Evolutionary conservation across 345 rosid genomes (phyloP), one percentile per base, ranked within the genome.

Genomic region (Excoecaria agallocha): DNA sequence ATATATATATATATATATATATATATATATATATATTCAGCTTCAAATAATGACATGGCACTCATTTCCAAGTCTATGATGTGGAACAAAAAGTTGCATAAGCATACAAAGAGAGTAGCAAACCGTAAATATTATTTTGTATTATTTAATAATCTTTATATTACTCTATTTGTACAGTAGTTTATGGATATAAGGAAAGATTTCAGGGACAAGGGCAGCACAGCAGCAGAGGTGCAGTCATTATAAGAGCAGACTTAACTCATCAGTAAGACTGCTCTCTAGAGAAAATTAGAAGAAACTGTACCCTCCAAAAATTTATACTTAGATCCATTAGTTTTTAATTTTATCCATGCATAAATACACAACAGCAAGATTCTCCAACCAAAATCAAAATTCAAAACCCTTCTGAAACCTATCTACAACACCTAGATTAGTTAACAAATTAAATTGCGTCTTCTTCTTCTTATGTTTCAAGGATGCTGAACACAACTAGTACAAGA

Each of bases 161-260:
- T 66, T 39, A 30, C 62, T 59, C 59, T 19, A 50, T 62, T 50
- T 52, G 58, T 63, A 69, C 63, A 76, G 72, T 73, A 57, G 70
- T 70, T 77, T 62, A 76, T 81, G 79, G 74, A 69, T 82, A 78
- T 80, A 70, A 76, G 86, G 74, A 73, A 64, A 65, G 73, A 35
- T 80, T 84, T 82, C 87, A 82, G 84, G 74, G 81, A 80, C 82
- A 79, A 69, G 15, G 17, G 73, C 79, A 72, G 71, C 77, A 70
- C 55, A 74, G 70, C 76, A 43, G 15, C 82, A 83, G 79, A 75
- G 81, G 48, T 83, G 82, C 82, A 67, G 86, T 77, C 83, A 79
- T 73, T 45, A 71, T 58, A 75, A 58, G 71, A 59, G 68, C 83
- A 78, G 77, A 73, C 51, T 30, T 75, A 70, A 37, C 76, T 58